Conservation (phyloP, 2,329 filamentous ascomycete genomes). For the Ceratocystis alfenasii region DNA sequence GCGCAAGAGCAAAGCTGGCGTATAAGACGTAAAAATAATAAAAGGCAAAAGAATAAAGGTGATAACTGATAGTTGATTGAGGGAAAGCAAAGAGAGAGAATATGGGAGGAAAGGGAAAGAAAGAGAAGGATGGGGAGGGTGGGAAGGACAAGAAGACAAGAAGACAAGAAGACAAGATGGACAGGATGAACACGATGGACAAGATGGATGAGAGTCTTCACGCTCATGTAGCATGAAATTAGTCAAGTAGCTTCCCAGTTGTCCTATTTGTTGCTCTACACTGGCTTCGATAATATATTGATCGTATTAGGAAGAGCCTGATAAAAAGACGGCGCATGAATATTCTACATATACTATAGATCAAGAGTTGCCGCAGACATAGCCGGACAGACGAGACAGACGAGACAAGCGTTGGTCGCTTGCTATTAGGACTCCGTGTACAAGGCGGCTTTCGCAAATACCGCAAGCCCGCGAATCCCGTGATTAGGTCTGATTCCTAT, state of each 20-base stretch:
- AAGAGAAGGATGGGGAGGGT: not conserved
- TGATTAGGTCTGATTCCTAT: not conserved
- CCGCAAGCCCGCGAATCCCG: not conserved
- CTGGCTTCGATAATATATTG: no score
- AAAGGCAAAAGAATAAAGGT: not conserved
- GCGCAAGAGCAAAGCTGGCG: not conserved
- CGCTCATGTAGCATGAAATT: not conserved
- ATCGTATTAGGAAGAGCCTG: no score
- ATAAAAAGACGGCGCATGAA: no score
- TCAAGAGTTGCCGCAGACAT: not conserved
- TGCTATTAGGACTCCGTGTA: not conserved
- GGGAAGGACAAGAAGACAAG: not conserved
- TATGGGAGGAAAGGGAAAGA: not conserved
- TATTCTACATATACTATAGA: no score
- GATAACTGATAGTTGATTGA: not conserved
- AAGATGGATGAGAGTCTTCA: not conserved
- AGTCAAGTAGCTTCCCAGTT: not conserved
- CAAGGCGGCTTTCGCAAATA: not conserved
- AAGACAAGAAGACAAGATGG: not conserved
- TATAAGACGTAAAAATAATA: not conserved
- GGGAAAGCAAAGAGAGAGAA: not conserved
- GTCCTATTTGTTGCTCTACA: not conserved
- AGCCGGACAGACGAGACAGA: not conserved
- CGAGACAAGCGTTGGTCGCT: not conserved
- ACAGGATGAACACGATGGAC: not conserved